These are phyloP conservation scores for Fusarium coffeatum DNA, from an alignment of 2,329 filamentous ascomycete genomes.

Conservation along the genomic window DNA sequence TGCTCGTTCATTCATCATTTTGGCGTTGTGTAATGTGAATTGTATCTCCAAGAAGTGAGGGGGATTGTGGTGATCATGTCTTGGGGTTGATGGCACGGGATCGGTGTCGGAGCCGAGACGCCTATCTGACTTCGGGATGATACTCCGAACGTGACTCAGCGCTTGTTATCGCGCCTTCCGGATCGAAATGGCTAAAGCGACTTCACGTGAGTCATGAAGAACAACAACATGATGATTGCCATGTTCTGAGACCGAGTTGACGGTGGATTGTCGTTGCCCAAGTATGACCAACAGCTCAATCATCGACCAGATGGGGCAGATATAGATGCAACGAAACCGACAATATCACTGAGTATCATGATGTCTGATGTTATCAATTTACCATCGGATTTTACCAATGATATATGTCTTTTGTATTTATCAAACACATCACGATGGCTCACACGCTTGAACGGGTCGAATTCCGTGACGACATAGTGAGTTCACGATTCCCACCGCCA, in stretches of 20 bases:
- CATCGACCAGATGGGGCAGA: not conserved
- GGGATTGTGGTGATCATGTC: not conserved
- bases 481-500: not conserved
- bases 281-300: not conserved
- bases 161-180: not conserved
- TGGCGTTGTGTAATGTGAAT: not conserved
- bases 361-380: not conserved
- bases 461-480: not conserved
- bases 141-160: constrained; percentile 22
- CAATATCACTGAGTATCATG: not conserved
- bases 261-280: not conserved
- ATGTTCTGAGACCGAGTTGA: not conserved
- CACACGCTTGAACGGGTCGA: accelerated
- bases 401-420: not conserved
- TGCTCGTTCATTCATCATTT: constrained; percentile 21
- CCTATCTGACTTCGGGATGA: constrained; percentile 2
- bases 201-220: not conserved
- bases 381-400: not conserved
- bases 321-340: not conserved
- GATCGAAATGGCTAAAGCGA: not conserved
- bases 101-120: constrained; percentile 10
- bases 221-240: not conserved
- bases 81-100: not conserved
- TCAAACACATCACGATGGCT: not conserved
- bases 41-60: not conserved